Evolutionary conservation across 2,329 filamentous ascomycete genomes (phyloP), one percentile per base, ranked within the genome.

Genomic region (Paracorniculantispora psalliotae): DNA sequence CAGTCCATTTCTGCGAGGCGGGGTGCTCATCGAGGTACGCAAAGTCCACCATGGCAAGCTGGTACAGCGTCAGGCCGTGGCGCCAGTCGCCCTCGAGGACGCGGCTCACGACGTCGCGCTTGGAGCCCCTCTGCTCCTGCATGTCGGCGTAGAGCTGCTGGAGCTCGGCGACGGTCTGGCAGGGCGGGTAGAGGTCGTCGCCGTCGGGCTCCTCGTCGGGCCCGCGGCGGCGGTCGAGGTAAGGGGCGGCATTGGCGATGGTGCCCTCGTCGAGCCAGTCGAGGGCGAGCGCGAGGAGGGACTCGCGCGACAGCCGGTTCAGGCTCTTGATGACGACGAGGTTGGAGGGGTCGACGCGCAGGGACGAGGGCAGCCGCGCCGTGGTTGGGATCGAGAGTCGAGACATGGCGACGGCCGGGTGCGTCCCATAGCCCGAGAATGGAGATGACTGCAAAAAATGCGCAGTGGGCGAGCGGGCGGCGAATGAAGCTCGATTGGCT

Each of bases 201-300:
- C 78, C 78, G 58, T 88, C 82, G 1, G 85, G 81, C 12, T 83
- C 79, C 0, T 81, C 76, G 8, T 82, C 76, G n/a, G 58, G 56
- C 37, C 59, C 63, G 19, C 60, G 47, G 19, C 60, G 47, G 64
- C 61, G 60, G 67, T 68, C 56, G 17, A 77, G 66, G 53, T 72
- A 71, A 8, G 71, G 67, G 41, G 71, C 62, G 68, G 78, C 48
- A 88, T 80, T 68, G 80, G 80, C 72, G 43, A 85, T 77, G 63
- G 89, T 87, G 63, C 80, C 77, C 51, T 87, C 83, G 59, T 88
- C 83, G 3, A 96, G 84, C 91, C 91, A 96, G 74, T 88, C 82
- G 23, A 92, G 79, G 0, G 83, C 88, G 9, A 96, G 80, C 0
- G 85, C 83, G 26, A 94, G 75, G 23, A 96, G 81, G 0, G 89